phyloP scores from a whole-genome alignment of 2,329 filamentous ascomycete genomes.

The Ciborinia camelliae region DNA sequence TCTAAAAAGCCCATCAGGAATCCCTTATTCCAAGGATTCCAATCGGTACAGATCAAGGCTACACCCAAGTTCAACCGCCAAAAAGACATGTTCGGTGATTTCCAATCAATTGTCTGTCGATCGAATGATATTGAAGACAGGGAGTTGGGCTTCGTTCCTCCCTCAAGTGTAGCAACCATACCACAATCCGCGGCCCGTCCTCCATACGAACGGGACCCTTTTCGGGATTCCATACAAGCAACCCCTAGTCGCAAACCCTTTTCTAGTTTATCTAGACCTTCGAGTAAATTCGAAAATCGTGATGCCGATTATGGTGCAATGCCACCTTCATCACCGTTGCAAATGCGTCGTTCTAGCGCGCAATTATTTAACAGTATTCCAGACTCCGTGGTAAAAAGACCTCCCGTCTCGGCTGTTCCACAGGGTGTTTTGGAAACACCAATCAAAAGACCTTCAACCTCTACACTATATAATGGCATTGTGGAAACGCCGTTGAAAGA shows the following conservation, averaged over 20 bases:
- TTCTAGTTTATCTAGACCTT: background rate
- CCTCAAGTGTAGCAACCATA: conserved; percentile 33
- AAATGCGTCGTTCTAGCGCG: conserved; percentile 30
- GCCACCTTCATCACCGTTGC: conserved; percentile 32
- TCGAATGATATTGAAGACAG: conserved; percentile 21
- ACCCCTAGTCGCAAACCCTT: conserved; percentile 33
- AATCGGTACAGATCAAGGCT: conserved; percentile 37
- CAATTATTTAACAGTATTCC: conserved; percentile 31
- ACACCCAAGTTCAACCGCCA: conserved; percentile 36
- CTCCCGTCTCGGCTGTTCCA: conserved; percentile 7
- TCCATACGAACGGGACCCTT: conserved; percentile 24
- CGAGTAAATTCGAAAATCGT: background rate
- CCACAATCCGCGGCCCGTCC: conserved; percentile 30
- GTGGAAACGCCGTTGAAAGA: conserved; percentile 29
- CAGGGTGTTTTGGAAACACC: conserved; percentile 33
- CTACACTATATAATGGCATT: background rate
- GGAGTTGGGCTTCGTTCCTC: conserved; percentile 24
- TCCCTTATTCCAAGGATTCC: conserved; percentile 37
- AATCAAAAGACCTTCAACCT: conserved; percentile 24
- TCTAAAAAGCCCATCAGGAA: conserved; percentile 49
- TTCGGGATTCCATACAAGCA: conserved; percentile 31
- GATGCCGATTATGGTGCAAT: conserved; percentile 20
- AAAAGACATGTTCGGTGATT: conserved; percentile 29
- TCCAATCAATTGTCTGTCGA: conserved; percentile 20
- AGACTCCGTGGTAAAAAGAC: conserved; percentile 26